A percentile compares a stretch with the other conserved stretches of the same genome.
Conservation (phyloP, 2,329 filamentous ascomycete species). For the Microsporum ferrugineum region DNA sequence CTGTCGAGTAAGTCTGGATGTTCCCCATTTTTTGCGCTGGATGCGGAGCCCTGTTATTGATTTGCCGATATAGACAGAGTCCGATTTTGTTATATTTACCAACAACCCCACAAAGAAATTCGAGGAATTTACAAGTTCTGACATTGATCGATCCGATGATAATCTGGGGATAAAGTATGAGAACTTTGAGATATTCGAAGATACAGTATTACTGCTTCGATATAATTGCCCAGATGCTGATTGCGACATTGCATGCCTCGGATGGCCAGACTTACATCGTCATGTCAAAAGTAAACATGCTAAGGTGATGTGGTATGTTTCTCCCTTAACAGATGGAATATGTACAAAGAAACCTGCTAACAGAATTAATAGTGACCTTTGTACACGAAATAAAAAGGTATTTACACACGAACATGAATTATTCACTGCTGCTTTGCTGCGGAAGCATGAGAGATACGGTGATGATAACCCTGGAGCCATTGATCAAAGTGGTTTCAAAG, state of each 20-base stretch:
- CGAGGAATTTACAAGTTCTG: conserved; percentile 63
- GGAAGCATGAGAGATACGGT: conserved; percentile 78
- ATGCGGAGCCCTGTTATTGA: not conserved
- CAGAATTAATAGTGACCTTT: conserved; percentile 54
- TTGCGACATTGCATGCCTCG: conserved; percentile 75
- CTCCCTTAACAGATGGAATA: not conserved
- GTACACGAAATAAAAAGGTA: conserved; percentile 89
- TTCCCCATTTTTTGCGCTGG: not conserved
- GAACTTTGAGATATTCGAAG: conserved; percentile 76
- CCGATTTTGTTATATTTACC: conserved; percentile 74
- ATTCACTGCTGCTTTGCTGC: conserved; percentile 68
- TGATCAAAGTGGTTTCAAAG: conserved; percentile 91
- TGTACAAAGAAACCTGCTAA: not conserved
- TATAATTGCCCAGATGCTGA: conserved; percentile 87
- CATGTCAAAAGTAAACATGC: conserved; percentile 74
- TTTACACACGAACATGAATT: conserved; percentile 97
- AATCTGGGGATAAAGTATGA: conserved; percentile 89
- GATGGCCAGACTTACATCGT: conserved; percentile 65
- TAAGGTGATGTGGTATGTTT: conserved; percentile 65
- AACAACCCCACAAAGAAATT: conserved; percentile 71
- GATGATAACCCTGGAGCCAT: conserved; percentile 81
- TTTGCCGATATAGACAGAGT: conserved; percentile 29
- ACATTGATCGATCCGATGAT: conserved; percentile 68
- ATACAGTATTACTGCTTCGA: conserved; percentile 73
- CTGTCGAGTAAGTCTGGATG: conserved; percentile 56